Evolutionary conservation across 306 rosid species (phyloP), one percentile per base, ranked within the genome.

Genomic region (Inga oerstediana): DNA sequence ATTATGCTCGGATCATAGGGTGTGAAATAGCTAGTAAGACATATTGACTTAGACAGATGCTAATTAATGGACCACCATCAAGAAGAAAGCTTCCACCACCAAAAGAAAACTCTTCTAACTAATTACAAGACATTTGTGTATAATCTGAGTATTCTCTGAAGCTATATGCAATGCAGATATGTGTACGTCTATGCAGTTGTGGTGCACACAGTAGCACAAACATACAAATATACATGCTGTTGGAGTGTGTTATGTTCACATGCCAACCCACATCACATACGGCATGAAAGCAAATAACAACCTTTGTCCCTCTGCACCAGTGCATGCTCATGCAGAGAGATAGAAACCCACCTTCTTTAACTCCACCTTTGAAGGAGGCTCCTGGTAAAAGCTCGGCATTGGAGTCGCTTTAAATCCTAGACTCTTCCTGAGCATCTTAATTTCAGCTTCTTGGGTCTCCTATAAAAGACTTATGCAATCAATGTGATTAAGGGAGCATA

Each of bases 371-470:
- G 96, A 88, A 79, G 95, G 95, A 78, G 96, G 93, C 87, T 88
- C 96, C 82, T 90, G 96, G 75, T 92, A 92, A 72, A 92, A 92
- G 86, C 85, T 92, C 10, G 96, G 96, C 91, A 92, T 85, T 61
- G 96, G 96, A 62, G 92, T 92, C 74, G 96, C 96, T 87, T 88
- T 92, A 83, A 92, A 92, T 54, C 86, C 77, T 79, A 92, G 88
- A 77, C 88, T 92, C 88, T 90, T 92, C 88, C 96, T 84, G 37
- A 92, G 91, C 93, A 76, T 88, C 84, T 77, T 92, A 68, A 92
- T 84, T 86, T 92, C 96, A 6, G 93, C 93, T 52, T 92, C 96
- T 85, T 85, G 99, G 59, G 82, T 89, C 88, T 96, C 99, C 99
- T 96, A 84, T 64, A 84, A 83, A 76, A 84, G 34, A 68, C 61